Percentiles rank a stretch among this genome's conserved stretches.
These are phyloP conservation scores for Sporothrix globosa DNA, from an alignment of 2,329 filamentous ascomycete genomes.

Conservation along the genomic window DNA sequence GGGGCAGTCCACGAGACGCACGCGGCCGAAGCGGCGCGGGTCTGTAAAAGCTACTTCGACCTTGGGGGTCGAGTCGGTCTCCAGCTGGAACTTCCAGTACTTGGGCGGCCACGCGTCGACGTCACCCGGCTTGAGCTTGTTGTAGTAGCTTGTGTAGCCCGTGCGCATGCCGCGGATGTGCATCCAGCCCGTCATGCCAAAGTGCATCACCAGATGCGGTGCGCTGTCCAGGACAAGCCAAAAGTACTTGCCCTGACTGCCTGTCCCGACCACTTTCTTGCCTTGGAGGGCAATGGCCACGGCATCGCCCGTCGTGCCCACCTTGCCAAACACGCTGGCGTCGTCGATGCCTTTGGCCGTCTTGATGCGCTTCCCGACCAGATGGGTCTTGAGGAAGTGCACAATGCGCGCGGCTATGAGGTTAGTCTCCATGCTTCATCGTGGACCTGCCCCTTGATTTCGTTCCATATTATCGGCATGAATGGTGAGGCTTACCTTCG, in stretches of 20 bases:
- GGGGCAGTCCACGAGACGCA: constrained; percentile 80
- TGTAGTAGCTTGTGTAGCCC: constrained; percentile 81
- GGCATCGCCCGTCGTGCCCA: constrained; percentile 73
- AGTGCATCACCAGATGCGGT: constrained; percentile 87
- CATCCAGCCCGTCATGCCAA: constrained; percentile 84
- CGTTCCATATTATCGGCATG: background rate
- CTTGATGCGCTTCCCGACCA: constrained; percentile 80
- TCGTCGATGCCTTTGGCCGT: constrained; percentile 76
- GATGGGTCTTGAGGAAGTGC: constrained; percentile 77
- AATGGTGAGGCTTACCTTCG: constrained; percentile 51
- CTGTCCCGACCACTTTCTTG: constrained; percentile 68
- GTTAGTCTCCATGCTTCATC: background rate
- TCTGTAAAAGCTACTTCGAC: constrained; percentile 81
- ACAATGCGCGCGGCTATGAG: constrained; percentile 69
- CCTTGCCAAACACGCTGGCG: constrained; percentile 86
- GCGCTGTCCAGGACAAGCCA: constrained; percentile 73
- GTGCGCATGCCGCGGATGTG: constrained; percentile 80
- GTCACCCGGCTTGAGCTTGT: constrained; percentile 64
- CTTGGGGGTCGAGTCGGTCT: constrained; percentile 58
- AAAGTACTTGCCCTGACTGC: constrained; percentile 96
- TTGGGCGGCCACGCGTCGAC: constrained; percentile 79
- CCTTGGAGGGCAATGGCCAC: constrained; percentile 75
- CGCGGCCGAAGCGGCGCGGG: constrained; percentile 73
- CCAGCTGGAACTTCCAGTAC: constrained; percentile 83
- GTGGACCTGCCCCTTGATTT: background rate